Conservation (phyloP, 2,329 filamentous ascomycete species). For the Cercospora zeina region DNA sequence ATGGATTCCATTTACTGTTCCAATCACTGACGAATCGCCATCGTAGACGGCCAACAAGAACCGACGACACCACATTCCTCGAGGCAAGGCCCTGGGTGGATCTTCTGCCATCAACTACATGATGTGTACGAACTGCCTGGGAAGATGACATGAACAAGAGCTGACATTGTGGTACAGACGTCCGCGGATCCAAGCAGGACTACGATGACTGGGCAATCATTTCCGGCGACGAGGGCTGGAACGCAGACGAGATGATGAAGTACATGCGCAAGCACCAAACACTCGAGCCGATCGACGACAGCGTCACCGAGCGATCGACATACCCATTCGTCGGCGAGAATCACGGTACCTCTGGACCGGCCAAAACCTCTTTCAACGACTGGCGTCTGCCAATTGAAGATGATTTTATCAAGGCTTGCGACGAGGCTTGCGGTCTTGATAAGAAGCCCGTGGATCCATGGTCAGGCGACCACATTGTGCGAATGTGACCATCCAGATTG, state of each 20-base stretch:
- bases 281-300: conserved; percentile 38
- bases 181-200: conserved; percentile 48
- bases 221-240: conserved; percentile 49
- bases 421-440: conserved; percentile 39
- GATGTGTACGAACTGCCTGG: conserved; percentile 24
- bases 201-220: conserved; percentile 51
- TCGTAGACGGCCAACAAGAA: conserved; percentile 26
- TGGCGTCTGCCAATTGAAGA: conserved; percentile 41
- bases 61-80: conserved; percentile 32
- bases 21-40: background rate
- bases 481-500: background rate
- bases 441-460: conserved; percentile 44
- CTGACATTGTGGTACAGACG: conserved; percentile 32
- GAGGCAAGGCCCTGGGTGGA: conserved; percentile 45
- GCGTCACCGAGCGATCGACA: conserved; percentile 33
- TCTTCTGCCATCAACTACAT: conserved; percentile 45
- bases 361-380: conserved; percentile 42
- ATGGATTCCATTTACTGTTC: background rate
- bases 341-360: conserved; percentile 42
- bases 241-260: conserved; percentile 49
- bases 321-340: conserved; percentile 40
- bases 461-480: conserved; percentile 41
- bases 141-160: background rate
- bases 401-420: conserved; percentile 41
- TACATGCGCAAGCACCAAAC: conserved; percentile 48